Base-by-base conservation (phyloP, 1,284 basidiomycete species). In the Ceratorhiza oryzae-sativae region DNA sequence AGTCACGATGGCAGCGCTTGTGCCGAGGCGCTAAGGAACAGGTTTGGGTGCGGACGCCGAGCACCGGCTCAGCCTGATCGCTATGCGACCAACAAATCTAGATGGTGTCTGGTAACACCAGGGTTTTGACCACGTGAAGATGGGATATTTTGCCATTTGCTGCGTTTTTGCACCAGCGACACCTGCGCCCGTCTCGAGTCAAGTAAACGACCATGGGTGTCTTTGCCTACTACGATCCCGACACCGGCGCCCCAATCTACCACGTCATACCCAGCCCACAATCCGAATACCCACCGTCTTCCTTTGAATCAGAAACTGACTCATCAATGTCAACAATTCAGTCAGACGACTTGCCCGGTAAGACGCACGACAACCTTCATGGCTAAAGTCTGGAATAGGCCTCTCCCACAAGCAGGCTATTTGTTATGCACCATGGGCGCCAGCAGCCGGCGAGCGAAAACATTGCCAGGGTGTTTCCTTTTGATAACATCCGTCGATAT, bases 231-330 rank as follows among this genome's bases (percentile, higher is more conserved):
- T 68, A 68, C 25, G 63, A 68, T 30, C 3, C n/a, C 13, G 23
- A 53, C 8, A 68, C 63, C n/a, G 51, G 56, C 12, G 63, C 46
- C 1, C 13, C 23, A 23, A 51, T 68, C 63, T 68, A 68, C 25
- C n/a, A 27, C 18, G 63, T 68, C 12, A 49, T 12, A 41, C 63
- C 51, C 3, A 27, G 25, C 20, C 39, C 49, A 1, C 18, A 59
- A 18, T 45, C 42, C 9, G 34, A 34, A 10, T 30, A 42, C 20
- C n/a, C 23, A 9, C 49, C 53, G 20, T 23, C 49, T n/a, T 9
- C n/a, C 3, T 23, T 49, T 42, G 20, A 39, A 4, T 41, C 49
- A 20, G 49, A 49, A n/a, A 27, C 63, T 2, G 49, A 34, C 23
- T 53, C 63, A 3, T 39, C 49, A 3, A 39, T 10, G 20, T 27